phyloP scores from a whole-genome alignment of 164 flowering plant genomes.

The Tinospora cordifolia region DNA sequence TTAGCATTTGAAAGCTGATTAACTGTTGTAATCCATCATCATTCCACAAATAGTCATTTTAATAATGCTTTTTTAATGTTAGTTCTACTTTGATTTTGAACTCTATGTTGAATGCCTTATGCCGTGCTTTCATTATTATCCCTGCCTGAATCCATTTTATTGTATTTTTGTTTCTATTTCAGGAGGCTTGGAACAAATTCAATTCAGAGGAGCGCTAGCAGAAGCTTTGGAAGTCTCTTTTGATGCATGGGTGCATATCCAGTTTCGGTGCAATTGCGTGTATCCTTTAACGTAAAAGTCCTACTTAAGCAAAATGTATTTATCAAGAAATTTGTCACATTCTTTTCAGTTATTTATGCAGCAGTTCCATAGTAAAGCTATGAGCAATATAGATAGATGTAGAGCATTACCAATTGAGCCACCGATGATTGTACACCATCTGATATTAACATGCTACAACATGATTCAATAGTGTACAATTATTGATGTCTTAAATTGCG shows the following conservation, averaged over 20 bases:
- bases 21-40: too few species aligned
- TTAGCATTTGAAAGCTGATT: too few species aligned
- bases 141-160: not conserved
- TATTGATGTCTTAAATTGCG: too few species aligned
- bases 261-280: not conserved
- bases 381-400: too few species aligned
- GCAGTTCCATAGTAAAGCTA: too few species aligned
- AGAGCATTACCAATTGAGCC: not conserved
- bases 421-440: not conserved
- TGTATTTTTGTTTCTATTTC: not conserved
- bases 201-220: slow-evolving; percentile 19
- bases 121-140: not conserved
- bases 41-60: too few species aligned
- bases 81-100: too few species aligned
- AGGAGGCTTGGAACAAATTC: slow-evolving; percentile 23
- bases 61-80: too few species aligned
- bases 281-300: slow-evolving; percentile 11
- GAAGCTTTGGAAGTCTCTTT: not conserved
- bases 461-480: too few species aligned
- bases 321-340: slow-evolving; percentile 6
- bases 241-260: slow-evolving; percentile 7
- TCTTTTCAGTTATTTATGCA: slow-evolving; percentile 12
- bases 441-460: not conserved
- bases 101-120: not conserved
- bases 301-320: slow-evolving; percentile 2